These are phyloP conservation scores for Herpetomonas tarakana DNA, from an alignment of 208 protist species.

Conservation along the genomic window DNA sequence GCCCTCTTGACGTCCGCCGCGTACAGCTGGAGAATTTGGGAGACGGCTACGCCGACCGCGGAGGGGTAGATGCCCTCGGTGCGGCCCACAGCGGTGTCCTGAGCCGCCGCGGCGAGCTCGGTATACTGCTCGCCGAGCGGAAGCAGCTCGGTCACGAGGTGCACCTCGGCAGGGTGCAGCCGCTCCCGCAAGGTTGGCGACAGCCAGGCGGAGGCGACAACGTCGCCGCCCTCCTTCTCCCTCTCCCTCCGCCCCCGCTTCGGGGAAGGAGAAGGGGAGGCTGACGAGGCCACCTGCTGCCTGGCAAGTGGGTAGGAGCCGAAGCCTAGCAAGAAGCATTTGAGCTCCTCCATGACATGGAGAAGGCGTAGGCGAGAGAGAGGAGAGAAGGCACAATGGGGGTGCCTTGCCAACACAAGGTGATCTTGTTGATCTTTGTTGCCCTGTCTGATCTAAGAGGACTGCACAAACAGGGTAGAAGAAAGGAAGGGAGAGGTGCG, in stretches of 20 bases:
- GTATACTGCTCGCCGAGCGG: conserved; percentile 52
- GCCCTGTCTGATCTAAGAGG: too few species aligned
- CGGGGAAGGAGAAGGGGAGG: not conserved
- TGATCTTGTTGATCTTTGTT: too few species aligned
- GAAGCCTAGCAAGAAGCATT: conserved; percentile 77
- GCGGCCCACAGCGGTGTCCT: conserved; percentile 42
- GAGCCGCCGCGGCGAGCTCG: conserved; percentile 25
- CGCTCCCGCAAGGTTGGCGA: conserved; percentile 17
- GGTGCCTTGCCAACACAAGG: not conserved
- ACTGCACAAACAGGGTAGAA: too few species aligned
- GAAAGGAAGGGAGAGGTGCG: too few species aligned
- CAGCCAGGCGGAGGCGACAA: not conserved
- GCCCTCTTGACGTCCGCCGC: conserved; percentile 37
- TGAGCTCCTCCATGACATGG: conserved; percentile 84
- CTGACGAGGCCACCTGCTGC: conserved; percentile 1
- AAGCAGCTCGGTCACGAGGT: conserved; percentile 42
- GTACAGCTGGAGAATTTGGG: conserved; percentile 47
- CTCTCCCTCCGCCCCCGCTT: too few species aligned
- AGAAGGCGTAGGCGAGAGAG: too few species aligned
- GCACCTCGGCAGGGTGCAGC: conserved; percentile 66
- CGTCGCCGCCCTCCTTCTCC: not conserved
- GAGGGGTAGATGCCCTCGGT: conserved; percentile 50
- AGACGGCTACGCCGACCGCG: conserved; percentile 47
- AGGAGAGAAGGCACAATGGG: not conserved
- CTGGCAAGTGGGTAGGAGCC: conserved; percentile 36